These are phyloP conservation scores for Escovopsis weberi DNA, from an alignment of 2,329 filamentous ascomycete species.

Conservation along the genomic window DNA sequence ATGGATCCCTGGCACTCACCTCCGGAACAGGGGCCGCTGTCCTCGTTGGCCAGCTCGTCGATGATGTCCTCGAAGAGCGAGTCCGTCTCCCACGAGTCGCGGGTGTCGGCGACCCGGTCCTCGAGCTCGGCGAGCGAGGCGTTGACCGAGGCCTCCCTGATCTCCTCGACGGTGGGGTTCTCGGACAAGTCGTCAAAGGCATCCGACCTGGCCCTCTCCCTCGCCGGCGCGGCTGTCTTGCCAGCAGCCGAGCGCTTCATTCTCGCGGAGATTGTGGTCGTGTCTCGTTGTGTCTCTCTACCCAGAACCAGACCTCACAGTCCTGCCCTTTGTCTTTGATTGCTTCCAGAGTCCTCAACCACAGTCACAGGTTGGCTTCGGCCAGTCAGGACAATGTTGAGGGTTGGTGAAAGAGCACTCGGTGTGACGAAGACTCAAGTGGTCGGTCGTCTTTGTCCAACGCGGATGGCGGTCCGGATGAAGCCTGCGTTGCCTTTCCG, in stretches of 20 bases:
- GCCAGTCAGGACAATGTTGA: too few species aligned
- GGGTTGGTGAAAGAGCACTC: too few species aligned
- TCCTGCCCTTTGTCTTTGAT: too few species aligned
- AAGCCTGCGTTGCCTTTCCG: not conserved
- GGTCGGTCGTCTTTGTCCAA: too few species aligned
- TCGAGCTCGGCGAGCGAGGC: slow-evolving; percentile 31
- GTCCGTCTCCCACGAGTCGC: slow-evolving; percentile 47
- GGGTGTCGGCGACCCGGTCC: slow-evolving; percentile 35
- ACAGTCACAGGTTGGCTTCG: too few species aligned
- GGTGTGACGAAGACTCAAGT: too few species aligned
- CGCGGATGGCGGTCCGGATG: too few species aligned
- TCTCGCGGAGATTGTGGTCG: too few species aligned
- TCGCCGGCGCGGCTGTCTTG: slow-evolving; percentile 7
- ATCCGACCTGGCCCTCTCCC: slow-evolving; percentile 17
- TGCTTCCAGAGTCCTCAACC: too few species aligned
- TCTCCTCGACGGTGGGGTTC: slow-evolving; percentile 20
- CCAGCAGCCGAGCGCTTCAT: slow-evolving; percentile 9
- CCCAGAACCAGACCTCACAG: not conserved
- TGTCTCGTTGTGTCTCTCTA: too few species aligned
- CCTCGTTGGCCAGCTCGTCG: slow-evolving; percentile 40
- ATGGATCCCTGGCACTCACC: not conserved
- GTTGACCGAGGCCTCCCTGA: slow-evolving; percentile 21
- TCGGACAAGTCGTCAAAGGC: slow-evolving; percentile 21
- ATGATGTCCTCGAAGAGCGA: slow-evolving; percentile 50
- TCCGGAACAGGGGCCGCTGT: not conserved